phyloP scores from a whole-genome alignment of 768 basidiomycete species.

The Hydnomerulius pinastri region DNA sequence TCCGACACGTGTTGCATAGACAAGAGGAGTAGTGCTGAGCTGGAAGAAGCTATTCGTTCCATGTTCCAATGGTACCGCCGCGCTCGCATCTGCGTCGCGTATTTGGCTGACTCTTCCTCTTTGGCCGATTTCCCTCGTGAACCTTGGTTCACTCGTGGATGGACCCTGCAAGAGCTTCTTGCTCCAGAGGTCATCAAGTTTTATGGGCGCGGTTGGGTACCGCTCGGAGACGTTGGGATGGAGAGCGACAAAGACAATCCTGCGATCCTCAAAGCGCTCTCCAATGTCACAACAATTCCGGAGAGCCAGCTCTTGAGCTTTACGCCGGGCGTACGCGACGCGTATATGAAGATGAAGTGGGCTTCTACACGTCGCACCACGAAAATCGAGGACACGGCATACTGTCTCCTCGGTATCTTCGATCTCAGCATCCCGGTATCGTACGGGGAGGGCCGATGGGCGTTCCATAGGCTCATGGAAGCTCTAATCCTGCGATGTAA shows the following conservation, averaged over 20 bases:
- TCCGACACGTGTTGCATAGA: too few species aligned
- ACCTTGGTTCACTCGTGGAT: constrained; percentile 7
- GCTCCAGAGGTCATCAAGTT: constrained; percentile 3
- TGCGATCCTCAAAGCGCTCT: not conserved
- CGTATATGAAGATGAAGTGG: constrained; percentile 8
- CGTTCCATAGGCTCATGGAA: constrained; percentile 5
- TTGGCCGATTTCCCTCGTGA: not conserved
- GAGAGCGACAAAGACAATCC: not conserved
- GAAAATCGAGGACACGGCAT: constrained; percentile 15
- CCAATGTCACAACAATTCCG: not conserved
- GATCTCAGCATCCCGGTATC: constrained; percentile 5
- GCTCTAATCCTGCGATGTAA: too few species aligned
- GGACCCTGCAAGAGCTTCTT: constrained; percentile 5
- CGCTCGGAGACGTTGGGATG: not conserved
- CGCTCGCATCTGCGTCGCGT: not conserved
- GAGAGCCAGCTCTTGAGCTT: constrained; percentile 2
- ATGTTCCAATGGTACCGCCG: too few species aligned
- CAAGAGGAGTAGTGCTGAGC: too few species aligned
- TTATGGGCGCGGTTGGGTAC: constrained; percentile 1
- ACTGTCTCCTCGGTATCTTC: constrained; percentile 17
- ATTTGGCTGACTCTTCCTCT: not conserved
- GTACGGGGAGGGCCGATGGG: constrained; percentile 12
- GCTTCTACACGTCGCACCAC: constrained; percentile 16
- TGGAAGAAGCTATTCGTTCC: too few species aligned
- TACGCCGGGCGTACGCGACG: not conserved